phyloP scores from a whole-genome alignment of 345 rosid genomes.

The Xanthoceras sorbifolium region DNA sequence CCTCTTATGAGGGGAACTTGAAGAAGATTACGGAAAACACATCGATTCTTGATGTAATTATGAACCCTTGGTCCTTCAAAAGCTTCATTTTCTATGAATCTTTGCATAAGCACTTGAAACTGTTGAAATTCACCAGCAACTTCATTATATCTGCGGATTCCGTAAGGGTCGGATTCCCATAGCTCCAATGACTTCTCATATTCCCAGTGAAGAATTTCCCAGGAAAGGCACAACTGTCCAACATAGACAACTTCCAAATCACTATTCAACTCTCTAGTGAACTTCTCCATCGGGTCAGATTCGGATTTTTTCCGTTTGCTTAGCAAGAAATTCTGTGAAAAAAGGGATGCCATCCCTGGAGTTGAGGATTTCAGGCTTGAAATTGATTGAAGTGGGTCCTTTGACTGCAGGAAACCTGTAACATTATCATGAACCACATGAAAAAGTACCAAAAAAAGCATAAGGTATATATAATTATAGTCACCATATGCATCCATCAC shows the following conservation, averaged over 20 bases:
- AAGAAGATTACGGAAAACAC: constrained; percentile 72
- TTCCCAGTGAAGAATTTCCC: constrained; percentile 99
- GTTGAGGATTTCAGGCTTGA: constrained; percentile 40
- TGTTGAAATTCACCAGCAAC: constrained; percentile 92
- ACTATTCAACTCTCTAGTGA: constrained; percentile 57
- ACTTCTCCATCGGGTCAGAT: constrained; percentile 59
- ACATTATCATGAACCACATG: constrained; percentile 19
- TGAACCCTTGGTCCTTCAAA: constrained; percentile 84
- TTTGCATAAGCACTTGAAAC: constrained; percentile 82
- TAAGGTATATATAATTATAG: constrained; percentile 9
- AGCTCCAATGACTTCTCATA: constrained; percentile 72
- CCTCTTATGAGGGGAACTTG: constrained; percentile 94
- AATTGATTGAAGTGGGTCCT: constrained; percentile 54
- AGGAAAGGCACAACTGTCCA: constrained; percentile 95
- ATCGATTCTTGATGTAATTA: constrained; percentile 71
- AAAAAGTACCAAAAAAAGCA: constrained; percentile 6
- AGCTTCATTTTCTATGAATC: constrained; percentile 82
- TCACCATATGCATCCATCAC: constrained; percentile 13
- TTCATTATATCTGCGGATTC: constrained; percentile 62
- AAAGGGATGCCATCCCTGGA: constrained; percentile 42
- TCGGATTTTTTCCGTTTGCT: constrained; percentile 49
- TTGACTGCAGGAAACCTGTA: constrained; percentile 71
- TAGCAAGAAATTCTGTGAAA: constrained; percentile 48
- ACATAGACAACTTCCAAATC: constrained; percentile 86
- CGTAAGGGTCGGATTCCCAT: constrained; percentile 69